phyloP scores from a whole-genome alignment of 2,329 filamentous ascomycete species.

The Cladophialophora exuberans region DNA sequence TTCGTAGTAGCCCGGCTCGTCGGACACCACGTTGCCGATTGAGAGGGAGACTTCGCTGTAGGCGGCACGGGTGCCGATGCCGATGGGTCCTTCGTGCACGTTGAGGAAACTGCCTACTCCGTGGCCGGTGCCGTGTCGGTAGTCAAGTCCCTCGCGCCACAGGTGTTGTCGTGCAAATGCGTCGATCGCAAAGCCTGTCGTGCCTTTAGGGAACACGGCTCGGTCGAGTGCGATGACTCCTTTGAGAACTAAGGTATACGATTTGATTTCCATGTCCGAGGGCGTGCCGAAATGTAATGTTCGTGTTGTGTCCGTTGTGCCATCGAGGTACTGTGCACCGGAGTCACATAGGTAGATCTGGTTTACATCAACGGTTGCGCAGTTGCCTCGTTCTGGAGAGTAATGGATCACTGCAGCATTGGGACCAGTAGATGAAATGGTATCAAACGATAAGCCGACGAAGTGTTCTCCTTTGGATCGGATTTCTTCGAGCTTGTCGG shows the following conservation, averaged over 20 bases:
- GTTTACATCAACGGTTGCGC: slow-evolving; percentile 79
- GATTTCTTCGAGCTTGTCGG: slow-evolving; percentile 78
- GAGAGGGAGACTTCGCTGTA: slow-evolving; percentile 88
- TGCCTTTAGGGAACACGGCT: slow-evolving; percentile 90
- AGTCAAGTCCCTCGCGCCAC: slow-evolving; percentile 92
- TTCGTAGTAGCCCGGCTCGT: slow-evolving; percentile 96
- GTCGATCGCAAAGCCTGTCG: slow-evolving; percentile 90
- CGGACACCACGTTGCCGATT: slow-evolving; percentile 92
- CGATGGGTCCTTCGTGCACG: slow-evolving; percentile 95
- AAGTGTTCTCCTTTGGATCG: slow-evolving; percentile 69
- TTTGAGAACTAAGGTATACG: slow-evolving; percentile 93
- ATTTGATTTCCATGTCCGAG: slow-evolving; percentile 78
- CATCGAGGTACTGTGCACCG: slow-evolving; percentile 92
- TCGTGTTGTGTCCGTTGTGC: slow-evolving; percentile 92
- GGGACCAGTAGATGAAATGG: slow-evolving; percentile 90
- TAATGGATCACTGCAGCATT: slow-evolving; percentile 97
- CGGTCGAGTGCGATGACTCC: slow-evolving; percentile 87
- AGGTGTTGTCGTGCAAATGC: slow-evolving; percentile 85
- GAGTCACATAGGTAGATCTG: slow-evolving; percentile 95
- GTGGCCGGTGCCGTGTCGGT: slow-evolving; percentile 94
- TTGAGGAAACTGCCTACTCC: slow-evolving; percentile 95
- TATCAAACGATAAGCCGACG: slow-evolving; percentile 89
- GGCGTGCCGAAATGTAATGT: slow-evolving; percentile 91
- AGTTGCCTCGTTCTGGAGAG: slow-evolving; percentile 80
- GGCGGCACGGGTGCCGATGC: slow-evolving; percentile 88